phyloP scores from a whole-genome alignment of 2,329 filamentous ascomycete species.

The Hawksworthiomyces lignivorus region DNA sequence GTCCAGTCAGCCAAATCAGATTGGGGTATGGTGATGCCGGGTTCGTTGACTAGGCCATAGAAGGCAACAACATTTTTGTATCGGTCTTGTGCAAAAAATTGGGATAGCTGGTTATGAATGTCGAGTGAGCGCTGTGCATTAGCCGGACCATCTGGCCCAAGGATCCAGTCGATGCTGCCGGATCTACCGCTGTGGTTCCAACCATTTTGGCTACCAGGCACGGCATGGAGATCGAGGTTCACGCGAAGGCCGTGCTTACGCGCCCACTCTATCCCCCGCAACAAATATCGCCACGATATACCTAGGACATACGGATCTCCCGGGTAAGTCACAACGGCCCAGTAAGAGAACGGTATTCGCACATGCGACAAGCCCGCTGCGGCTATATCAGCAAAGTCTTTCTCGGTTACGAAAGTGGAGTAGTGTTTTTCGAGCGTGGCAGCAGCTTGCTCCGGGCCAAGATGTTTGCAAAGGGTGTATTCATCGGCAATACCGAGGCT shows the following conservation, averaged over 20 bases:
- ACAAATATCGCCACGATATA: conserved; percentile 83
- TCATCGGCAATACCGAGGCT: conserved; percentile 70
- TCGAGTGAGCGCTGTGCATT: conserved; percentile 78
- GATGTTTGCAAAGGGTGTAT: conserved; percentile 64
- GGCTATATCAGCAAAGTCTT: conserved; percentile 74
- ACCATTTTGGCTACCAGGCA: conserved; percentile 87
- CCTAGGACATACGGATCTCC: conserved; percentile 79
- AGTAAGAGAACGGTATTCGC: conserved; percentile 88
- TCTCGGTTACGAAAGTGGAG: conserved; percentile 74
- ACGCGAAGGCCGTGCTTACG: conserved; percentile 84
- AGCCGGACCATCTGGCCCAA: conserved; percentile 70
- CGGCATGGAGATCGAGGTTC: conserved; percentile 84
- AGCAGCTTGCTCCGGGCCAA: conserved; percentile 58
- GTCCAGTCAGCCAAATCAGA: conserved; percentile 72
- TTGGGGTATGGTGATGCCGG: conserved; percentile 66
- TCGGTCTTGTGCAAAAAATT: conserved; percentile 86
- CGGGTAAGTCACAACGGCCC: conserved; percentile 78
- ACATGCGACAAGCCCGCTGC: conserved; percentile 88
- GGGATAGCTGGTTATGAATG: conserved; percentile 74
- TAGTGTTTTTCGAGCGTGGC: conserved; percentile 78
- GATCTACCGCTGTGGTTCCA: conserved; percentile 91
- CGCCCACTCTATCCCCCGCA: conserved; percentile 88
- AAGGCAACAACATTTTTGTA: conserved; percentile 87
- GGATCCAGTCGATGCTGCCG: conserved; percentile 76
- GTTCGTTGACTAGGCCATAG: conserved; percentile 91